Evolutionary conservation across 2,329 filamentous ascomycete genomes (phyloP), one percentile per base, ranked within the genome.

Genomic region (Thelonectria discophora): DNA sequence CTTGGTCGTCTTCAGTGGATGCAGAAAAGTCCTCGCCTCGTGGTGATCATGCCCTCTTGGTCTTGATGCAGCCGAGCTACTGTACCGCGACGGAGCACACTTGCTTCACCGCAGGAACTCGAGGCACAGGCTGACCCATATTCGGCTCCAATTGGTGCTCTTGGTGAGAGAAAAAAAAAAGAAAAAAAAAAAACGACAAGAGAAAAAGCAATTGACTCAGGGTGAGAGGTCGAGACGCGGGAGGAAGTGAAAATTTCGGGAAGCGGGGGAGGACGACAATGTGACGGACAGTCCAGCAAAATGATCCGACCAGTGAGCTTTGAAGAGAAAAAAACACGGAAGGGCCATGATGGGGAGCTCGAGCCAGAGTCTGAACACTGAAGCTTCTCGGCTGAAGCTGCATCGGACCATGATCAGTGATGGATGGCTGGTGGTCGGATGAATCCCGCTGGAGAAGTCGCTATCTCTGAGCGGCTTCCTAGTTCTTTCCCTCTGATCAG

Each of bases 321-420:
- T 37, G 34, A 37, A 13, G 15, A 43, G 42, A 18, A 60, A 66
- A 51, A 15, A 67, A 52, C 48, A 30, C 42, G 17, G 30, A 53
- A 46, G 42, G 18, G 5, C 42, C 42, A 21, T 10, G 42, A 46
- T 27, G 4, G 64, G 30, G 24, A 55, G 66, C 68, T 67, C 53
- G 49, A 66, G 62, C 68, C 64, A 43, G 60, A 66, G 59, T 48
- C 51, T 63, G 60, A 69, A 61, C 60, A 63, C 9, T 45, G 50
- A 39, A 43, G 46, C 62, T 45, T 18, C 39, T 45, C 34, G 62
- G 50, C 56, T 58, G 59, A 40, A 42, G 55, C 37, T 51, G 53
- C 55, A 67, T 70, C 68, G 64, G 65, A 69, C 52, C 57, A 67
- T 67, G n/a, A n/a, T n/a, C n/a, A n/a, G n/a, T n/a, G n/a, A n/a